Percentiles rank a stretch among this genome's conserved stretches.
Evolutionary conservation across 306 rosid species (phyloP).

Genomic region (Benincasa hispida): DNA sequence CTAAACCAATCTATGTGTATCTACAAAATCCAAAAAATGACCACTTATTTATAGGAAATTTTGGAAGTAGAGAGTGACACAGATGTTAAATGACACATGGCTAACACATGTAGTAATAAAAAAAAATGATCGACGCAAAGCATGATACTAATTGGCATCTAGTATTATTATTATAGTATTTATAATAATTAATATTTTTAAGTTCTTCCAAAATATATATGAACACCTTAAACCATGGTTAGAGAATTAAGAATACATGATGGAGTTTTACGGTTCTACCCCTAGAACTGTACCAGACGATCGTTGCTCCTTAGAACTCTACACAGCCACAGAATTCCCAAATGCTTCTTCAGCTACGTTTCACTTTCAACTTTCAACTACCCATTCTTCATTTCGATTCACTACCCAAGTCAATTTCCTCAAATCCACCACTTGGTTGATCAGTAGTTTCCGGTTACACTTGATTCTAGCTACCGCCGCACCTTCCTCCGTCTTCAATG

Average conservation of each 20-base stretch:
- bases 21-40: too few relatives aligned
- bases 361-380: neutral
- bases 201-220: too few relatives aligned
- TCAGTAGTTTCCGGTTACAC: neutral
- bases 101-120: too few relatives aligned
- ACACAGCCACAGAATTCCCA: neutral
- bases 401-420: neutral
- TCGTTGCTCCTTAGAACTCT: neutral
- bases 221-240: too few relatives aligned
- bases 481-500: constrained; percentile 16
- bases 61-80: too few relatives aligned
- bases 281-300: neutral
- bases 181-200: too few relatives aligned
- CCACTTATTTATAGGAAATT: too few relatives aligned
- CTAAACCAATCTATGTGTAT: too few relatives aligned
- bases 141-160: too few relatives aligned
- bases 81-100: too few relatives aligned
- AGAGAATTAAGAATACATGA: neutral
- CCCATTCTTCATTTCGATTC: neutral
- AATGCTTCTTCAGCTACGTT: neutral
- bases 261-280: neutral
- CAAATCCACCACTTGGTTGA: neutral
- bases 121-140: too few relatives aligned
- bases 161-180: too few relatives aligned
- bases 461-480: neutral